Base-by-base conservation (phyloP, 352 stramenopile genomes). In the Phytophthora ohioensis region DNA sequence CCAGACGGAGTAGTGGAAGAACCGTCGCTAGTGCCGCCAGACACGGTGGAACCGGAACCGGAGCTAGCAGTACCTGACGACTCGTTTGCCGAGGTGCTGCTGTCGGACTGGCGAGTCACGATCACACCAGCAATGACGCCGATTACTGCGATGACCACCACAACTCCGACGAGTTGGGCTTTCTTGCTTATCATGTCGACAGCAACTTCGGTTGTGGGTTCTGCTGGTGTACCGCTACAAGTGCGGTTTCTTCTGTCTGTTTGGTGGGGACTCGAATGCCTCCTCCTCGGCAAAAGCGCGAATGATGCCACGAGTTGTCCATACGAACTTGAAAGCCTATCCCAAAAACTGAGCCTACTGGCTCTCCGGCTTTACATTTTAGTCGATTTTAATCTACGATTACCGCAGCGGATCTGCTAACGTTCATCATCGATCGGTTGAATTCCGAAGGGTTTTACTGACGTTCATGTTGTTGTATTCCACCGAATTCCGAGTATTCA, bases 131-230 rank as follows among this genome's bases (percentile, higher is more conserved):
- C 52, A 38, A 81, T 71, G 32, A 79, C 80, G 47, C 77, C 80
- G 59, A 85, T 65, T 30, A 78, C 69, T 5, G 80, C 80, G 0
- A 85, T 62, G 57, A 76, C 71, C 12, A 87, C 63, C 61, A 87
- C 64, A 27, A 79, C 71, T 12, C 53, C 77, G 41, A 74, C 57
- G 38, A 85, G 42, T 39, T 75, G 56, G 13, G 76, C 36, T 49
- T 81, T 76, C 59, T 76, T 76, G 56, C 38, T 41, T 39, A 72
- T 7, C 64, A 72, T 72, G 30, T 34, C 21, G 55, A 12, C 12
- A 30, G 8, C 31, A 54, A 17, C 27, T 56, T 46, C 11, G 11
- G 35, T 3, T 34, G 45, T 41, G 42, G 17, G 46, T 17, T 4
- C 47, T 52, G 36, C 47, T 36, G 12, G 21, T 46, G 56, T 63